A percentile compares a stretch with the other conserved stretches of the same genome.
Evolutionary conservation across 177 flowering plant species (phyloP).

Genomic region (Vitis hybrid): DNA sequence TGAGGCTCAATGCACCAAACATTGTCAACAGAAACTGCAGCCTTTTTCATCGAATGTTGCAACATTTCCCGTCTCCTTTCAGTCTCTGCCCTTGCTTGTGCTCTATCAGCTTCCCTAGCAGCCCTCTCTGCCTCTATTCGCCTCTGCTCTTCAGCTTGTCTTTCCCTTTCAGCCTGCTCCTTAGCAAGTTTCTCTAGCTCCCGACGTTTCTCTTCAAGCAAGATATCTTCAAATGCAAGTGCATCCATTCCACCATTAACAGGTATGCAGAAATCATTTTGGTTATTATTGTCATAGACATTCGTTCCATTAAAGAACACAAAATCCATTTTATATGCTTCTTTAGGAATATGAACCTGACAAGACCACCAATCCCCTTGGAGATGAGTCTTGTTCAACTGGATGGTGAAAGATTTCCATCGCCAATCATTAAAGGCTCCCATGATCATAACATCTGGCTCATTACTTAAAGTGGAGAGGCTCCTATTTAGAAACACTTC

Average conservation of each 20-base stretch:
- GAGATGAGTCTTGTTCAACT: conserved; percentile 63
- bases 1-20: conserved; percentile 77
- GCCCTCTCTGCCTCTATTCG: conserved; percentile 73
- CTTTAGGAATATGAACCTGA: conserved; percentile 70
- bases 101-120: conserved; percentile 72
- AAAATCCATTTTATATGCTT: conserved; percentile 87
- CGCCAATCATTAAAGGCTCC: conserved; percentile 98
- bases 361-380: conserved; percentile 98
- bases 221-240: conserved; percentile 80
- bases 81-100: conserved; percentile 69
- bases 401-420: conserved; percentile 78
- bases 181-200: conserved; percentile 77
- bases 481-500: conserved; percentile 79
- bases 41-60: conserved; percentile 42
- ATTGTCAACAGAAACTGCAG: conserved; percentile 46
- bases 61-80: conserved; percentile 44
- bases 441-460: conserved; percentile 72
- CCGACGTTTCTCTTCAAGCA: conserved; percentile 87
- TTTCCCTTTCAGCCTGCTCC: conserved; percentile 83
- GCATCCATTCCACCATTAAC: conserved; percentile 82
- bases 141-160: conserved; percentile 71
- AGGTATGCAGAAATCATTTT: conserved; percentile 60
- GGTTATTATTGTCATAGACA: conserved; percentile 87
- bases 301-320: conserved; percentile 82
- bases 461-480: conserved; percentile 62